Base-by-base conservation (phyloP, 768 basidiomycete genomes). In the Kwoniella bestiolae region DNA sequence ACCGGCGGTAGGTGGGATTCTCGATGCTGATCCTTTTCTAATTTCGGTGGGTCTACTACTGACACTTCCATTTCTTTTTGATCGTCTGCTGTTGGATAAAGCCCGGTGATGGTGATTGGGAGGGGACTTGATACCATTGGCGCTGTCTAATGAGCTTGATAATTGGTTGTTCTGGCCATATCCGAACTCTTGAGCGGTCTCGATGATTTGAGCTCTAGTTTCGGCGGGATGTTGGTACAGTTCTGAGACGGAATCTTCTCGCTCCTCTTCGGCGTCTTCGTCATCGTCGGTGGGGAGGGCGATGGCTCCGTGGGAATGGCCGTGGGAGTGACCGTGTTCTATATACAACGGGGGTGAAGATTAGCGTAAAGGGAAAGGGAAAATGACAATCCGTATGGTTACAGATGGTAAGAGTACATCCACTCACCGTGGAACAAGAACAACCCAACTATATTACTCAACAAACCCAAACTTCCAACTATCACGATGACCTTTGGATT, bases 401-500 rank as follows among this genome's bases (percentile, higher is more conserved):
- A n/a, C n/a, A n/a, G n/a, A n/a, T n/a, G n/a, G n/a, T n/a, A n/a
- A n/a, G n/a, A n/a, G n/a, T n/a, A n/a, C n/a, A 41, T 21, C 52
- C 41, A 72, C 87, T 69, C 70, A 91, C 94, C 96, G 74, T 94
- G 94, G 85, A 98, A 98, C 53, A 99, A 83, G 84, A 95, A 91
- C 35, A 99, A 82, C 8, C 96, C 96, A 50, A 97, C 86, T 28
- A 98, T 85, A 75, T 99, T 99, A 26, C 93, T 96, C 0, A 89
- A 86, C 12, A 99, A 83, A 35, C 96, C 96, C 12, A 93, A 84
- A 26, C 87, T 87, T 6, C 96, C 96, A 26, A 99, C 96, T 23
- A 94, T 82, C 8, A 97, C 91, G 32, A 99, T 86, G 14, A 99
- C 83, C 71, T 86, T 87, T 0, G 96, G 92, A 73, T 91, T 94